phyloP scores from a whole-genome alignment of 805 yeast genomes.

The Ogataea chonburiensis region DNA sequence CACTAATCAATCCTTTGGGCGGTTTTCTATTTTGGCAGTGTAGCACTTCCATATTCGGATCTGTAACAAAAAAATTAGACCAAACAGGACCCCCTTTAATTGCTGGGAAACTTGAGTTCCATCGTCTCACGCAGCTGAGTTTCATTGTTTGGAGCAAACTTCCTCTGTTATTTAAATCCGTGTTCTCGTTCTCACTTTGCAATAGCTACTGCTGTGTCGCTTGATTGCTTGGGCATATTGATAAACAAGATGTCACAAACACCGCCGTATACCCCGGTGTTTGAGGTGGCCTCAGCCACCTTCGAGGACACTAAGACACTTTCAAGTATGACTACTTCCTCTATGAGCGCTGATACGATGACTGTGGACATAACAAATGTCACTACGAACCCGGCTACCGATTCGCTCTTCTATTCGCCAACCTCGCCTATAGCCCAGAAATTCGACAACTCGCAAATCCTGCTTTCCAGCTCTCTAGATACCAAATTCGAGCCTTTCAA shows the following conservation, averaged over 20 bases:
- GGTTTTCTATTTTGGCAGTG: conserved; percentile 7
- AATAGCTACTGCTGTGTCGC: no score
- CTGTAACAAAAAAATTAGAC: conserved; percentile 4
- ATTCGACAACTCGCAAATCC: conserved; percentile 6
- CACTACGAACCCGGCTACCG: conserved; percentile 3
- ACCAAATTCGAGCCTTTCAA: conserved; percentile 1
- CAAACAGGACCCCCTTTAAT: conserved; percentile 7
- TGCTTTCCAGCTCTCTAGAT: conserved; percentile 2
- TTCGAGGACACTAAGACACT: conserved; percentile 9
- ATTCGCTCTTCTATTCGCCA: conserved; percentile 10
- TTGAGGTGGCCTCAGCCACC: conserved; percentile 11
- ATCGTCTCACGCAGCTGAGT: background rate
- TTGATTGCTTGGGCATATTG: background rate
- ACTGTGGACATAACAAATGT: conserved; percentile 7
- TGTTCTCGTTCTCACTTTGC: no score
- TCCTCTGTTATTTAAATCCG: no score
- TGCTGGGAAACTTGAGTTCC: conserved; percentile 3
- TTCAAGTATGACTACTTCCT: conserved; percentile 1
- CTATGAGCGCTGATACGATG: conserved; percentile 1
- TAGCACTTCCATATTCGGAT: conserved; percentile 8
- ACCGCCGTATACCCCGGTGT: conserved; percentile 19
- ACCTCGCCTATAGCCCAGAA: conserved; percentile 9
- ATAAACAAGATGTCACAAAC: conserved; percentile 11
- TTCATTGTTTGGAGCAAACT: background rate
- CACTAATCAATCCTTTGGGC: conserved; percentile 2